These are phyloP conservation scores for Syzygium jambos DNA, from an alignment of 345 rosid genomes.

Conservation along the genomic window DNA sequence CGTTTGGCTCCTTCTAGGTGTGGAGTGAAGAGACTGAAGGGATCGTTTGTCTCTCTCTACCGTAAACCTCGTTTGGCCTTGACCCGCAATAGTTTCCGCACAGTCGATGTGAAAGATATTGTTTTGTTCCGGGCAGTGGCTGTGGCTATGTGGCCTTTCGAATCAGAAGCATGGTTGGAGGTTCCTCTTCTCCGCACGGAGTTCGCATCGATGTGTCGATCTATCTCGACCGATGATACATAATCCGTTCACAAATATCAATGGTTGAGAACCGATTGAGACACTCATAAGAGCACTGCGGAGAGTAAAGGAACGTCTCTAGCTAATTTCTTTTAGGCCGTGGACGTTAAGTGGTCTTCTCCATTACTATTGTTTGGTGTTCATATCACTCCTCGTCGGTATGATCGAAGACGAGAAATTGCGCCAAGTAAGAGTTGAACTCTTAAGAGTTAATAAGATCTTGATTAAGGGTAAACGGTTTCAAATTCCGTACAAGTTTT, in stretches of 20 bases:
- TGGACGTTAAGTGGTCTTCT: too few relatives aligned
- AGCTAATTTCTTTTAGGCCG: too few relatives aligned
- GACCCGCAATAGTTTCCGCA: neutral
- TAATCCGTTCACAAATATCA: too few relatives aligned
- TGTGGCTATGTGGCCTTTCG: neutral
- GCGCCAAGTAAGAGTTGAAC: neutral
- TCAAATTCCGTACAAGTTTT: too few relatives aligned
- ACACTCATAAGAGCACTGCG: too few relatives aligned
- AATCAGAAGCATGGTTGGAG: neutral
- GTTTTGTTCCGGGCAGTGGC: neutral
- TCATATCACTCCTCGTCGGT: neutral
- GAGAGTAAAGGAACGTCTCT: too few relatives aligned
- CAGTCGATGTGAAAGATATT: neutral
- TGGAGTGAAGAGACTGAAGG: neutral
- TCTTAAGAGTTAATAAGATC: neutral
- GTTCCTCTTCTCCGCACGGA: neutral
- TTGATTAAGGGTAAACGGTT: neutral
- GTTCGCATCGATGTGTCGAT: neutral
- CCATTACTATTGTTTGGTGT: neutral
- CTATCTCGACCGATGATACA: neutral
- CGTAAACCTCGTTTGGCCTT: neutral
- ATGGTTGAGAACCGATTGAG: too few relatives aligned
- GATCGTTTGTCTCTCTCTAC: neutral
- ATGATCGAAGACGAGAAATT: neutral
- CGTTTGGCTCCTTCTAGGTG: neutral